Evolutionary conservation across 306 rosid species (phyloP).

Genomic region (Urtica urens): DNA sequence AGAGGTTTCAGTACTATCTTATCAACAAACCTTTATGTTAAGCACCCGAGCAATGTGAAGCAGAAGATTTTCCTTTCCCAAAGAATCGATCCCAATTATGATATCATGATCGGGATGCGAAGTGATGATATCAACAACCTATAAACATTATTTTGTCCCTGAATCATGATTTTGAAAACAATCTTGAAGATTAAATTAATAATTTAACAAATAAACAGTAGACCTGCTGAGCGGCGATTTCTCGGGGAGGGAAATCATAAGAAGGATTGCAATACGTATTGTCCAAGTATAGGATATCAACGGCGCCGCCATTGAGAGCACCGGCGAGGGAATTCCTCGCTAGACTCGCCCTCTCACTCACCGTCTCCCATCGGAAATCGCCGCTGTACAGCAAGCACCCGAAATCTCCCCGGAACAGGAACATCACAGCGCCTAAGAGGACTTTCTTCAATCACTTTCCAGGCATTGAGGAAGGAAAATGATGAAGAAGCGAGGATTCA

Average conservation of each 20-base stretch:
- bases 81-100: constrained; percentile 49
- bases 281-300: constrained; percentile 47
- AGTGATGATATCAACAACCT: constrained; percentile 45
- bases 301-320: constrained; percentile 32
- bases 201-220: neutral
- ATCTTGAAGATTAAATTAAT: too few species aligned
- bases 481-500: too few species aligned
- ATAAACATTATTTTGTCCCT: constrained; percentile 17
- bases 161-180: neutral
- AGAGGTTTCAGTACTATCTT: neutral
- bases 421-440: constrained; percentile 66
- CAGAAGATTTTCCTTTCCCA: constrained; percentile 70
- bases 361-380: constrained; percentile 60
- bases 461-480: too few species aligned
- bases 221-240: constrained; percentile 49
- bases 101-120: constrained; percentile 63
- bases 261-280: constrained; percentile 66
- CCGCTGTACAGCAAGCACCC: constrained; percentile 56
- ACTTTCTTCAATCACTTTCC: too few species aligned
- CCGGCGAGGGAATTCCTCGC: constrained; percentile 28
- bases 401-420: constrained; percentile 58
- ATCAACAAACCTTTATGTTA: constrained; percentile 41
- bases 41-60: constrained; percentile 42
- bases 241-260: constrained; percentile 46
- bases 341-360: constrained; percentile 27